Conservation (phyloP, 176 grass and related monocot species). For the Bothriochloa decipiens region DNA sequence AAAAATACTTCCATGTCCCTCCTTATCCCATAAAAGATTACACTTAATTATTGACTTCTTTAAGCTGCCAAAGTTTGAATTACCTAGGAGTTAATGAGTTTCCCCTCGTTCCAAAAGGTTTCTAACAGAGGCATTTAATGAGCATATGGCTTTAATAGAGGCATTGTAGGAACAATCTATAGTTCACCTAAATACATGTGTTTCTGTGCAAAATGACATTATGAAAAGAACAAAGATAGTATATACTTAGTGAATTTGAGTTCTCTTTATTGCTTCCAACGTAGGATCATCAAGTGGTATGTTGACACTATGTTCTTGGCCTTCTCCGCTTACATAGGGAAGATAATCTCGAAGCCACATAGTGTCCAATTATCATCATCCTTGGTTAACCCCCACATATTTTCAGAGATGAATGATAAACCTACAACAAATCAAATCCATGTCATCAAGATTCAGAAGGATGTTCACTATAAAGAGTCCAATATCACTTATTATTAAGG, state of each 20-base stretch:
- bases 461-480: background rate
- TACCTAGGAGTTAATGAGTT: too few species aligned
- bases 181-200: too few species aligned
- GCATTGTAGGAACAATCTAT: too few species aligned
- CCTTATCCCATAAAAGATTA: too few species aligned
- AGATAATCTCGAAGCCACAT: conserved; percentile 27
- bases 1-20: too few species aligned
- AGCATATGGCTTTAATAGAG: too few species aligned
- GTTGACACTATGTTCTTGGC: background rate
- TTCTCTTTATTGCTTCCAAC: conserved; percentile 21
- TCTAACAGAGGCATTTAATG: too few species aligned
- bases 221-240: background rate
- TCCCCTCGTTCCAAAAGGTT: too few species aligned
- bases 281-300: background rate
- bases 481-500: background rate
- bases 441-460: background rate
- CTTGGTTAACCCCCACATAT: background rate
- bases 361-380: conserved; percentile 22
- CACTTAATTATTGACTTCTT: too few species aligned
- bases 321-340: conserved; percentile 15
- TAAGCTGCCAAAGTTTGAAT: too few species aligned
- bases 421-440: background rate
- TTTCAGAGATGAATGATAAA: conserved; percentile 19
- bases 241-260: background rate
- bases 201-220: too few species aligned